Base-by-base conservation (phyloP, 176 grass and related monocot genomes). In the Juncus effusus region DNA sequence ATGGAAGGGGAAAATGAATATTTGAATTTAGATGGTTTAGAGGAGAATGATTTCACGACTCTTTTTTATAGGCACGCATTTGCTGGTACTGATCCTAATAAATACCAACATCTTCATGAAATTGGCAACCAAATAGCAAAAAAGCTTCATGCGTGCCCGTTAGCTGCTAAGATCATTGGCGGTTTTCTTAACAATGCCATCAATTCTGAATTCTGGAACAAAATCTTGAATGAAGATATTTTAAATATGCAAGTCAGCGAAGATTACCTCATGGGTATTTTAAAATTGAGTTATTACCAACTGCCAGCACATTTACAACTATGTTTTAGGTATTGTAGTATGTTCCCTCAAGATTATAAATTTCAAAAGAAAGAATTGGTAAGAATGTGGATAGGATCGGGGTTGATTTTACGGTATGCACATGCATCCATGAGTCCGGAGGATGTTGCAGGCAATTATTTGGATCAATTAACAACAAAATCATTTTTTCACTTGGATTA, bases 261-360 rank as follows among this genome's bases (percentile, higher is more conserved):
- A 15, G 51, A 76, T 54, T 45, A 39, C 9, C 65, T 62, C 2
- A 61, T 79, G 58, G 54, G 6, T 3, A 61, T 59, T 71, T 61
- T 79, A 28, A 79, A 44, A 71, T 57, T 79, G 12, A 72, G 76
- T 14, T 79, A 79, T 55, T 52, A 63, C 10, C 42, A 56, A 42
- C 54, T 79, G 7, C 66, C 76, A 42, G 2, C 76, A 19, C 10
- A 79, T 38, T 53, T 79, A 4, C 65, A 79, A 16, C 16, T 3
- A 55, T 79, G 66, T 36, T 79, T 79, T 70, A 56, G 77, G 13
- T 88, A 72, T 68, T 83, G 61, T 63, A 76, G 62, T 36, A 77
- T 88, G 77, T 81, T 88, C 77, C 85, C 78, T 2, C 77, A 78
- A 79, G 64, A 84, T 36, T 72, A 72, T 65, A 40, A 60, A 7